Conservation (phyloP, 352 stramenopile species). For the Aphanomyces cochlioides region DNA sequence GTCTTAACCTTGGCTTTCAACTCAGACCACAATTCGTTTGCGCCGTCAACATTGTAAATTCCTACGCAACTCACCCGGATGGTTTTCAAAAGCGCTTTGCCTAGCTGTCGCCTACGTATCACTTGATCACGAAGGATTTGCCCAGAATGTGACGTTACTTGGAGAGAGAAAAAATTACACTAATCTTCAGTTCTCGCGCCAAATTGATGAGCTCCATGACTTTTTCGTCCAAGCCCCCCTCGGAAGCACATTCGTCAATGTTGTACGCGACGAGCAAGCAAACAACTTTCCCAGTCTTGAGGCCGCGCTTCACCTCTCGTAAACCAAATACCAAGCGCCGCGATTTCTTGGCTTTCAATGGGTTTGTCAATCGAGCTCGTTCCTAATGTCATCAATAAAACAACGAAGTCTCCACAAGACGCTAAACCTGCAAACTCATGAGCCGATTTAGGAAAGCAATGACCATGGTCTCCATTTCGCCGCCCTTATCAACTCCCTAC, state of each 20-base stretch:
- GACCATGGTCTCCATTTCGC: constrained; percentile 34
- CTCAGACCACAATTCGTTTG: constrained; percentile 73
- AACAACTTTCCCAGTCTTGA: constrained; percentile 77
- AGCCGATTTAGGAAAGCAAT: constrained; percentile 39
- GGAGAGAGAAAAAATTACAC: constrained; percentile 45
- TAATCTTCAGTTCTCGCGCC: constrained; percentile 45
- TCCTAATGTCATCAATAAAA: constrained; percentile 42
- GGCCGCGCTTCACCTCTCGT: constrained; percentile 85
- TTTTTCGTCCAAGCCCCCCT: constrained; percentile 74
- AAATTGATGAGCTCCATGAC: constrained; percentile 79
- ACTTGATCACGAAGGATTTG: constrained; percentile 47
- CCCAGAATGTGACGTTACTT: constrained; percentile 37
- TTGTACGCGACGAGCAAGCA: constrained; percentile 89
- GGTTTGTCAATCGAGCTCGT: constrained; percentile 57
- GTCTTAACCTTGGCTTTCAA: constrained; percentile 15
- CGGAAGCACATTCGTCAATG: constrained; percentile 59
- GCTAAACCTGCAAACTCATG: constrained; percentile 38
- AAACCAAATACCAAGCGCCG: constrained; percentile 88
- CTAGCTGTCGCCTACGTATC: constrained; percentile 86
- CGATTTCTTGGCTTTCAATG: constrained; percentile 57
- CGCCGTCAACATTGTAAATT: constrained; percentile 93
- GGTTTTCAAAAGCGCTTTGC: constrained; percentile 88
- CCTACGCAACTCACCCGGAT: constrained; percentile 93
- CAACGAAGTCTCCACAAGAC: constrained; percentile 12
- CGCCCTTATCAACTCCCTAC: constrained; percentile 29